Base-by-base conservation (phyloP, 83 land plant species). In the Diphasiastrum complanatum region DNA sequence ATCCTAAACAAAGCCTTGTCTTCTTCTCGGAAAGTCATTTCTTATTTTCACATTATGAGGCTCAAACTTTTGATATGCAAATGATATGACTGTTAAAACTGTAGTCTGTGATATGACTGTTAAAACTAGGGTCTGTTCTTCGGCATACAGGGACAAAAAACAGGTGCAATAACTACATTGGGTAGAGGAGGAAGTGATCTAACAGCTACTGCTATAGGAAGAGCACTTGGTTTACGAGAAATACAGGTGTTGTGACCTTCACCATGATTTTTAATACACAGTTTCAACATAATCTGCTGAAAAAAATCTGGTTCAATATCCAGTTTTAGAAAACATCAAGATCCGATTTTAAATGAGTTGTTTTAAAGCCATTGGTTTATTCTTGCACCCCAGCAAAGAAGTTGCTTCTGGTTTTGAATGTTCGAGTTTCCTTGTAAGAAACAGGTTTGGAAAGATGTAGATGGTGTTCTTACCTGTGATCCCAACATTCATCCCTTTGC, bases 121-220 rank as follows among this genome's bases (percentile, higher is more conserved):
- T n/a, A n/a, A n/a, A n/a, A n/a, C n/a, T n/a, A n/a, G n/a, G n/a
- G n/a, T n/a, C n/a, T n/a, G n/a, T n/a, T n/a, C n/a, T n/a, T n/a
- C n/a, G n/a, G n/a, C n/a, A 38, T 36, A 38, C 60, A 87, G 95
- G 96, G 96, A 16, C 79, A 78, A 75, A 85, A 75, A 45, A 74
- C 87, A 19, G 79, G 85, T 67, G 86, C 86, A 31, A 73, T 88
- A 11, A 92, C 97, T 52, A 92, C 97, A 34, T 74, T 92, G 45
- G 97, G 97, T 2, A 78, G 97, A 60, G 97, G 97, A 64, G 97
- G 97, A 32, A 92, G 97, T 76, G 97, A 92, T 66, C 71, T 92
- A 65, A 92, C 97, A 30, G 97, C 96, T 10, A 92, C 97, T 49
- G 79, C 88, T 47, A 77, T 92, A 66, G 97, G 97, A 11, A 92